Percentiles rank a stretch among this genome's conserved stretches.
Conservation (phyloP, 2,329 filamentous ascomycete genomes). For the Lachnellula cervina region DNA sequence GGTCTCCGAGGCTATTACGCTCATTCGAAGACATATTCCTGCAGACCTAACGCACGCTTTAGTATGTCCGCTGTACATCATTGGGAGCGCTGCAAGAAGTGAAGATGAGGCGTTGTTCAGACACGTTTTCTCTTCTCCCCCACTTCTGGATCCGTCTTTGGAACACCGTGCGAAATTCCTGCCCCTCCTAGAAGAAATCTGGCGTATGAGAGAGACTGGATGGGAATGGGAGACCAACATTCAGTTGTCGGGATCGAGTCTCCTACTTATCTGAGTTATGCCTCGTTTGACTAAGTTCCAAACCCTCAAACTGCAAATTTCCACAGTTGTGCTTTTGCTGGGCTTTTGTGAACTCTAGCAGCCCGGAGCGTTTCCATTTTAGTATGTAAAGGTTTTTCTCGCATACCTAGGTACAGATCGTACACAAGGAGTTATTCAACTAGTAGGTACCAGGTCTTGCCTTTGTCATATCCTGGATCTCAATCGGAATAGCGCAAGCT, state of each 20-base stretch:
- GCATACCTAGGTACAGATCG: too few relatives aligned
- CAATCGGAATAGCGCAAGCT: too few relatives aligned
- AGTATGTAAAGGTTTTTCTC: too few relatives aligned
- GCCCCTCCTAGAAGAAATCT: conserved; percentile 26
- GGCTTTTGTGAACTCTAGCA: too few relatives aligned
- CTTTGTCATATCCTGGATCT: too few relatives aligned
- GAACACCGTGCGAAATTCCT: conserved; percentile 25
- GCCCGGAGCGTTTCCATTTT: too few relatives aligned
- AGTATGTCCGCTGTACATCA: conserved; percentile 24
- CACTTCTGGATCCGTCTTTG: conserved; percentile 23
- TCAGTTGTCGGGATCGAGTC: background rate
- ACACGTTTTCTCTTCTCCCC: conserved; percentile 20
- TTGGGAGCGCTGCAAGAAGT: conserved; percentile 20
- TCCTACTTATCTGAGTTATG: conserved; percentile 21
- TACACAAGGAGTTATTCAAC: too few relatives aligned
- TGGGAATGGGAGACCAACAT: background rate
- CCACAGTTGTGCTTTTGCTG: too few relatives aligned
- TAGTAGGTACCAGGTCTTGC: too few relatives aligned
- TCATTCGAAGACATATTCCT: conserved; percentile 17
- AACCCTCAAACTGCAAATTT: too few relatives aligned
- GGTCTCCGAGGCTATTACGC: conserved; percentile 17
- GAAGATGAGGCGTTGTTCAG: conserved; percentile 25
- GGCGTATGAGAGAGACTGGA: conserved; percentile 13
- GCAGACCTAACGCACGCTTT: conserved; percentile 17
- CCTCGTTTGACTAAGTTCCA: background rate